Evolutionary conservation across 345 rosid species (phyloP).

Genomic region (Heritiera fomes): DNA sequence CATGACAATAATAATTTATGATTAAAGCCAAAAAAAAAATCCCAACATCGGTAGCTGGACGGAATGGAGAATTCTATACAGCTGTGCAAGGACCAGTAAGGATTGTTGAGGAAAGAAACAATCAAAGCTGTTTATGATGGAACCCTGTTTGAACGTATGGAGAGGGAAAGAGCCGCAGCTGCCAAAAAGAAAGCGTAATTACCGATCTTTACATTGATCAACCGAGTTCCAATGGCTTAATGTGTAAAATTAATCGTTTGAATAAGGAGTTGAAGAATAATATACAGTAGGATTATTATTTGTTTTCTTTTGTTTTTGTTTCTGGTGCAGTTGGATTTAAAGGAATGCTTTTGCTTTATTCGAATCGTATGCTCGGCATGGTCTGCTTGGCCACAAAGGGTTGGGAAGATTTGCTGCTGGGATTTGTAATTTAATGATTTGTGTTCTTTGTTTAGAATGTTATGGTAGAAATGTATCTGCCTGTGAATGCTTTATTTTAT

Average conservation of each 20-base stretch:
- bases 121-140: constrained; percentile 77
- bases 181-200: constrained; percentile 50
- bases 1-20: neutral
- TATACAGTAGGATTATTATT: neutral
- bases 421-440: neutral
- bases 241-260: neutral
- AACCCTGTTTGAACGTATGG: constrained; percentile 60
- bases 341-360: too few relatives aligned
- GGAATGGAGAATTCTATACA: constrained; percentile 70
- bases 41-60: constrained; percentile 55
- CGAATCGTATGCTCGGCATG: neutral
- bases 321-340: constrained; percentile 16
- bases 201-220: neutral
- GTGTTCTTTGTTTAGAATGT: too few relatives aligned
- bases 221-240: neutral
- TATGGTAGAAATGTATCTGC: too few relatives aligned
- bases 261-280: neutral
- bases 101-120: constrained; percentile 64
- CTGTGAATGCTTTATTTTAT: too few relatives aligned
- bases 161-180: constrained; percentile 48
- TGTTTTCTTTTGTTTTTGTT: neutral
- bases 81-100: constrained; percentile 71
- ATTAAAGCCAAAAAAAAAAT: neutral
- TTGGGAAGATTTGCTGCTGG: neutral
- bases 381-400: neutral